Evolutionary conservation across 2,329 filamentous ascomycete species (phyloP), one percentile per base, ranked within the genome.

Genomic region (Allantophomopsis cytisporea): DNA sequence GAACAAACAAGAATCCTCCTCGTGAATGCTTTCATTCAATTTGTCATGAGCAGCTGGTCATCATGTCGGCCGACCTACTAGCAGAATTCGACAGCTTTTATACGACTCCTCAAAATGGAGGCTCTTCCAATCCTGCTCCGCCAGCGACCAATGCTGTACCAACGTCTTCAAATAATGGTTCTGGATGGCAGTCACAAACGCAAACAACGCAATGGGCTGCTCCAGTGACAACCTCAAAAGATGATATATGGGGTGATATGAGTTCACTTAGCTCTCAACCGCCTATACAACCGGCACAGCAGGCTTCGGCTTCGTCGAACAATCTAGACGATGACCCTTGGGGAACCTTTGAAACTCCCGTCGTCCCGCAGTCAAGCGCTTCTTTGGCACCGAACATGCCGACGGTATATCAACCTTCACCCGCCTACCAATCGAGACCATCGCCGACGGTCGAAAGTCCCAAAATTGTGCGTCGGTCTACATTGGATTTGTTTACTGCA

Each of bases 51-150:
- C 23, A 28, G 23, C 23, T 28, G 35, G 10, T 35, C 17, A 15
- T 5, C 6, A 80, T 80, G 75, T 80, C 76, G 48, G 72, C 74
- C 45, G 74, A 80, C 56, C 68, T 80, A 41, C 75, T 80, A 51
- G 75, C 73, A 40, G 71, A 75, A 47, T 78, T 80, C 48, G 73
- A 70, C 50, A 63, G 60, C 49, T 60, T 65, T 47, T 63, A 68
- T 39, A 48, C 48, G 43, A 45, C 57, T 42, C 51, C 60, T 21
- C 49, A 47, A 35, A 48, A 50, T n/a, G 44, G 48, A 18, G 21
- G 15, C 15, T 38, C 39, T 8, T 28, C 23, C 7, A 28, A 28
- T 28, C 23, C 23, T 4, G 23, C 23, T 2, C 41, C 45, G 2
- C 39, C 49, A 13, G 41, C 49, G 13, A 28, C 11, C 4, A 28